Percentiles rank a stretch among this genome's conserved stretches.
Conservation (phyloP, 345 rosid species). For the Psidium friedrichsthalianum region DNA sequence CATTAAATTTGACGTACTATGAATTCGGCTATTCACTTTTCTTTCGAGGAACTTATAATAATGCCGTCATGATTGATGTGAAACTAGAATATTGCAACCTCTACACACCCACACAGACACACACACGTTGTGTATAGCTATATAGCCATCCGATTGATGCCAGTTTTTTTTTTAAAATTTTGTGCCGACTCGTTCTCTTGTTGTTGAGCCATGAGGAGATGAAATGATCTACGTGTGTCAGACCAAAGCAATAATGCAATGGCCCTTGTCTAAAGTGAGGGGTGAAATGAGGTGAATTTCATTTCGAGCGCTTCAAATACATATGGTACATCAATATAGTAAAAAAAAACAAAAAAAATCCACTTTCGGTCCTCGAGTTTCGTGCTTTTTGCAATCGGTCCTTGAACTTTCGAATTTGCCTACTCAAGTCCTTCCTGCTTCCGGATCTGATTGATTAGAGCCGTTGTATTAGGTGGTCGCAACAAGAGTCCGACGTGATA, state of each 20-base stretch:
- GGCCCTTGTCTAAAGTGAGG: constrained; percentile 14
- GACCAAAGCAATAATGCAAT: constrained; percentile 9
- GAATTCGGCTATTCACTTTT: too few relatives aligned
- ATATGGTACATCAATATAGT: not conserved
- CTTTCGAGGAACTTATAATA: too few relatives aligned
- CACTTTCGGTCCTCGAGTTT: not conserved
- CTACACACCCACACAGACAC: not conserved
- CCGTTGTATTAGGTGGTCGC: not conserved
- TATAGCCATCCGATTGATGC: not conserved
- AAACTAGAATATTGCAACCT: not conserved
- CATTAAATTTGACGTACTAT: not conserved
- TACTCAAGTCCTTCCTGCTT: not conserved
- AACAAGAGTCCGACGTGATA: not conserved
- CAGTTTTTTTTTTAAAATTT: not conserved
- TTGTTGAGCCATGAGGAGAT: not conserved
- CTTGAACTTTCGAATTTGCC: not conserved
- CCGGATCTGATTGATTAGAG: not conserved
- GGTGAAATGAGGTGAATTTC: not conserved
- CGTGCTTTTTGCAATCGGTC: not conserved
- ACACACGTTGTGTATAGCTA: not conserved
- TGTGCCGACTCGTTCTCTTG: not conserved
- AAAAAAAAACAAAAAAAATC: not conserved
- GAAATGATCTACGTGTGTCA: not conserved
- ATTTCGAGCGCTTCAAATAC: not conserved
- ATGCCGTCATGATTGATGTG: too few relatives aligned